Evolutionary conservation across 495 filamentous ascomycete species (phyloP).

Genomic region (Oidiodendron maius): DNA sequence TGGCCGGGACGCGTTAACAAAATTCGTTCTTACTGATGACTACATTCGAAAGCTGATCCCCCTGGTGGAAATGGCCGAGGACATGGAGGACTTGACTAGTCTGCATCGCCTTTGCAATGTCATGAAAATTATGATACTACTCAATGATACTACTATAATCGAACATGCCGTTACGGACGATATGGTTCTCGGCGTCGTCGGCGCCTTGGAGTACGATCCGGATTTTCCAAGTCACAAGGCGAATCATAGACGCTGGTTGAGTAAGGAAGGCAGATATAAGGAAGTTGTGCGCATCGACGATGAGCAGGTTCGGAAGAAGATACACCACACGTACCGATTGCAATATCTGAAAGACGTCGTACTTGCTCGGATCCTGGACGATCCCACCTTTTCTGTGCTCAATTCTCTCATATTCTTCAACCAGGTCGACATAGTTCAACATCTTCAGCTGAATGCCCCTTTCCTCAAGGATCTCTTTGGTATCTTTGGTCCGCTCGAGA

Average conservation of each 20-base stretch:
- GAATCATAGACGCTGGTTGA: slow-evolving; percentile 91
- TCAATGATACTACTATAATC: slow-evolving; percentile 92
- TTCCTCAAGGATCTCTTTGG: slow-evolving; percentile 88
- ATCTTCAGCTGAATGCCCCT: slow-evolving; percentile 70
- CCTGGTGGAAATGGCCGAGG: slow-evolving; percentile 78
- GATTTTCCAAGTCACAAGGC: slow-evolving; percentile 99
- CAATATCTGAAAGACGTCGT: slow-evolving; percentile 99
- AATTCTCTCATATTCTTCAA: slow-evolving; percentile 99
- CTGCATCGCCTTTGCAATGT: slow-evolving; percentile 93
- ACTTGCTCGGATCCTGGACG: slow-evolving; percentile 89
- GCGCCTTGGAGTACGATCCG: slow-evolving; percentile 95
- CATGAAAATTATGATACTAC: slow-evolving; percentile 90
- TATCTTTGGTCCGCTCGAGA: slow-evolving; percentile 66
- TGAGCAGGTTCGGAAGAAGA: slow-evolving; percentile 74
- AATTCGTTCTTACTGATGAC: slow-evolving; percentile 75
- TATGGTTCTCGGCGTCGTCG: slow-evolving; percentile 86
- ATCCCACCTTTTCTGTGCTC: slow-evolving; percentile 94
- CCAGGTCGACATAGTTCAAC: slow-evolving; percentile 94
- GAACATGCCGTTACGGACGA: slow-evolving; percentile 89
- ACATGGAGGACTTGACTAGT: slow-evolving; percentile 78
- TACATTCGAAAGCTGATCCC: slow-evolving; percentile 87
- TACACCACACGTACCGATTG: slow-evolving; percentile 89
- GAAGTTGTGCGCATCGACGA: slow-evolving; percentile 93
- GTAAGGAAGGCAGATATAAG: slow-evolving; percentile 83
- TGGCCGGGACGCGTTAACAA: slow-evolving; percentile 84